phyloP scores from a whole-genome alignment of 768 basidiomycete genomes.

The Lactifluus piperatus region DNA sequence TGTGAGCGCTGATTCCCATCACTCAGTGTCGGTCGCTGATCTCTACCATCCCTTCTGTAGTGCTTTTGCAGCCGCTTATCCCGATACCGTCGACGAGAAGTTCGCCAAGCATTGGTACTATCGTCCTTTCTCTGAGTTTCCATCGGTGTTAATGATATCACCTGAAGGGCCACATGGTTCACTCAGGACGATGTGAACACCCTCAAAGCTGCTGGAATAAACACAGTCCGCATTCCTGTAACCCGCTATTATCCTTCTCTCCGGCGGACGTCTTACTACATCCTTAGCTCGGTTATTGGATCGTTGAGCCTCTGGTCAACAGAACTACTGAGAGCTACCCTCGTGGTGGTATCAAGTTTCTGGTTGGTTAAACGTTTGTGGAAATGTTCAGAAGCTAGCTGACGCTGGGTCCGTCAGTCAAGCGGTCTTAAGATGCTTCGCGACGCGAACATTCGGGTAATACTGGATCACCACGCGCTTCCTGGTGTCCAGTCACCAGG shows the following conservation, averaged over 20 bases:
- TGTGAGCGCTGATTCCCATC: slow-evolving; percentile 57
- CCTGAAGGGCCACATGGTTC: slow-evolving; percentile 60
- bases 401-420: slow-evolving; percentile 33
- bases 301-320: slow-evolving; percentile 64
- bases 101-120: slow-evolving; percentile 54
- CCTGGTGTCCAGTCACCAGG: slow-evolving; percentile 57
- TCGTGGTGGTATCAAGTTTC: slow-evolving; percentile 54
- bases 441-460: slow-evolving; percentile 53
- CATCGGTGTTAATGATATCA: background rate
- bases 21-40: background rate
- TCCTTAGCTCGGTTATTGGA: slow-evolving; percentile 70
- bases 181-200: slow-evolving; percentile 48
- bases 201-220: slow-evolving; percentile 50
- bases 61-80: slow-evolving; percentile 51
- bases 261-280: background rate
- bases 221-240: slow-evolving; percentile 75
- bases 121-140: background rate
- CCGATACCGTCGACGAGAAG: slow-evolving; percentile 44
- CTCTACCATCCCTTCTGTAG: slow-evolving; percentile 27
- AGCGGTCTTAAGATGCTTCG: slow-evolving; percentile 53
- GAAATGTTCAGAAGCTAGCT: background rate
- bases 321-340: slow-evolving; percentile 53
- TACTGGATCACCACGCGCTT: slow-evolving; percentile 66
- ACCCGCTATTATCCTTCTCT: background rate
- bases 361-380: slow-evolving; percentile 33